Conservation (phyloP, 495 filamentous ascomycete genomes). For the Pseudoneurospora amorphoporcata region DNA sequence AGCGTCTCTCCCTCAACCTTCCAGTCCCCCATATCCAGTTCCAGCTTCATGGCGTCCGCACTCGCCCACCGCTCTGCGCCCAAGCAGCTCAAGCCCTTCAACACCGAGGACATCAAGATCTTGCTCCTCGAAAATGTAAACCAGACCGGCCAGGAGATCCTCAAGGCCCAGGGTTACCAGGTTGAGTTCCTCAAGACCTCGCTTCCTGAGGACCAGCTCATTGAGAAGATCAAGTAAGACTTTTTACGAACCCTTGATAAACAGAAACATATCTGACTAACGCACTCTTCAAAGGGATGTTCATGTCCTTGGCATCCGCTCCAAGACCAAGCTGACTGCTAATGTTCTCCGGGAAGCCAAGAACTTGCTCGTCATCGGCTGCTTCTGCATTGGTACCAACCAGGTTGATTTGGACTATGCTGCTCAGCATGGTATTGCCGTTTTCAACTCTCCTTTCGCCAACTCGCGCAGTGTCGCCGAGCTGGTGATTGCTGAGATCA, state of each 20-base stretch:
- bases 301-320: slow-evolving; percentile 95
- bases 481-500: slow-evolving; percentile 89
- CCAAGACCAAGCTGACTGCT: slow-evolving; percentile 88
- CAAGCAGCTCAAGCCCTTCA: slow-evolving; percentile 91
- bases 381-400: slow-evolving; percentile 99
- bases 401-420: slow-evolving; percentile 93
- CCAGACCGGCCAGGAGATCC: slow-evolving; percentile 71
- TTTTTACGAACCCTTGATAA: neutral
- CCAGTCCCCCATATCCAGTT: slow-evolving; percentile 46
- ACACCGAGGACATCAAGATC: slow-evolving; percentile 91
- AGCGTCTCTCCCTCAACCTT: slow-evolving; percentile 50
- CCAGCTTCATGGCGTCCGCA: slow-evolving; percentile 20
- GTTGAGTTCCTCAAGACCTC: slow-evolving; percentile 87
- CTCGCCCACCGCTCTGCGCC: slow-evolving; percentile 23
- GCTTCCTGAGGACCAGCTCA: slow-evolving; percentile 82
- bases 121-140: slow-evolving; percentile 95
- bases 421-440: slow-evolving; percentile 82
- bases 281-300: slow-evolving; percentile 53
- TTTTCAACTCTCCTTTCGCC: slow-evolving; percentile 98
- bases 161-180: slow-evolving; percentile 83
- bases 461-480: slow-evolving; percentile 97
- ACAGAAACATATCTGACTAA: slow-evolving; percentile 5
- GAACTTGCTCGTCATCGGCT: slow-evolving; percentile 90
- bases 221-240: slow-evolving; percentile 86
- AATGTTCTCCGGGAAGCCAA: slow-evolving; percentile 80